Conservation (phyloP, 2,329 filamentous ascomycete genomes). For the Botrytis deweyae region DNA sequence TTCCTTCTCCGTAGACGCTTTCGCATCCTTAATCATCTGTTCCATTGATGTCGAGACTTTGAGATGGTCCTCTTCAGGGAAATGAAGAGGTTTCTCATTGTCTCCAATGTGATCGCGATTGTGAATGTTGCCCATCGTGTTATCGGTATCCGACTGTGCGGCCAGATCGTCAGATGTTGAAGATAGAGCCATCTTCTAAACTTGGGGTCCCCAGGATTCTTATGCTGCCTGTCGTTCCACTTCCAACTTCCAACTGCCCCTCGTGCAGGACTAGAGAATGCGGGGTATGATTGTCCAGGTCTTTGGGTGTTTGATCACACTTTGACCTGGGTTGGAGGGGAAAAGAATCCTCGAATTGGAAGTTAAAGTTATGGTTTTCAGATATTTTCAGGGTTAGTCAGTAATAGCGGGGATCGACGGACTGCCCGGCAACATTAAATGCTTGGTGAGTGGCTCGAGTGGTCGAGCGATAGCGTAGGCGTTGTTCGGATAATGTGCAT, state of each 20-base stretch:
- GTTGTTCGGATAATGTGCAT: not conserved
- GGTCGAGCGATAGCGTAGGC: slow-evolving; percentile 8
- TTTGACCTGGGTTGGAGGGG: slow-evolving; percentile 13
- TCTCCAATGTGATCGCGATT: not conserved
- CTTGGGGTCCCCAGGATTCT: slow-evolving; percentile 20
- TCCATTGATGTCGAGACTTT: slow-evolving; percentile 18
- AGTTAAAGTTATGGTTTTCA: slow-evolving; percentile 13
- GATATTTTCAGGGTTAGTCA: slow-evolving; percentile 22
- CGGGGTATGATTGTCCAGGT: slow-evolving; percentile 20
- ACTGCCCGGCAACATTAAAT: slow-evolving; percentile 16
- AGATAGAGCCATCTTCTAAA: slow-evolving; percentile 16
- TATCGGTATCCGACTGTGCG: slow-evolving; percentile 5
- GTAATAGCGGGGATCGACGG: slow-evolving; percentile 20
- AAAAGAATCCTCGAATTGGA: slow-evolving; percentile 22
- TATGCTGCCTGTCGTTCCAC: slow-evolving; percentile 18
- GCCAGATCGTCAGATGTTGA: slow-evolving; percentile 13
- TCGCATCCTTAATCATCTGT: slow-evolving; percentile 22
- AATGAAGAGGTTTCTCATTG: slow-evolving; percentile 20
- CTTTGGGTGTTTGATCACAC: slow-evolving; percentile 20
- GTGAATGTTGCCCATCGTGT: slow-evolving; percentile 10
- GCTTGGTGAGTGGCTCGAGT: not conserved
- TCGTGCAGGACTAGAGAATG: slow-evolving; percentile 19
- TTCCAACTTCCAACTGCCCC: not conserved
- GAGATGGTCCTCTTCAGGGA: slow-evolving; percentile 10
- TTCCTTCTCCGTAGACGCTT: slow-evolving; percentile 18